Evolutionary conservation across 345 rosid genomes (phyloP).

Genomic region (Eucalyptus microcorys): DNA sequence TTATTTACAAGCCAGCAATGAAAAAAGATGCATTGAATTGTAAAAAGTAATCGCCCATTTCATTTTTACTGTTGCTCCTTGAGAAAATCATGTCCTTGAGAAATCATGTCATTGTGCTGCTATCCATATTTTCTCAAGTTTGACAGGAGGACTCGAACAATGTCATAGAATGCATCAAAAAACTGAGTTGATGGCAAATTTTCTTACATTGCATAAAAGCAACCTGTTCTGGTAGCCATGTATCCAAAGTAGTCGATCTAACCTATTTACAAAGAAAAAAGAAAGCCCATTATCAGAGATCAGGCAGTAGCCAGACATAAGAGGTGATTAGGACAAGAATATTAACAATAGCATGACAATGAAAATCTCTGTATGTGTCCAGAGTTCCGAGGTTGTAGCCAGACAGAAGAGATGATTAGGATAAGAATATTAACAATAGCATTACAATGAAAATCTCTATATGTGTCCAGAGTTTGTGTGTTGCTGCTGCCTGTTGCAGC

Average conservation of each 20-base stretch:
- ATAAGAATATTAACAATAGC: background rate
- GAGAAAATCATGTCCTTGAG: background rate
- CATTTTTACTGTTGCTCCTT: background rate
- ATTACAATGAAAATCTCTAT: background rate
- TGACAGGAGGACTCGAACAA: background rate
- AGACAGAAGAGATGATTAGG: background rate
- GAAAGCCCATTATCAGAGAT: background rate
- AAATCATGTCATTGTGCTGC: background rate
- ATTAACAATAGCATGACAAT: background rate
- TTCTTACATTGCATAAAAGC: slow-evolving; percentile 31
- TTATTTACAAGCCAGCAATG: background rate
- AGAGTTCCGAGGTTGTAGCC: background rate
- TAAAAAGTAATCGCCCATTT: background rate
- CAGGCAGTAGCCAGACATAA: background rate
- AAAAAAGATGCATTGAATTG: background rate
- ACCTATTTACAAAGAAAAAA: slow-evolving; percentile 15
- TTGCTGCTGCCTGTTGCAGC: background rate
- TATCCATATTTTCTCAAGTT: background rate
- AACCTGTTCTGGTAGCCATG: slow-evolving; percentile 54
- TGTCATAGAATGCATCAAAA: background rate
- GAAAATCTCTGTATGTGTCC: background rate
- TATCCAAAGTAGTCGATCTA: slow-evolving; percentile 49
- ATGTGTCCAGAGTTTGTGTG: background rate
- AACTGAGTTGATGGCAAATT: background rate
- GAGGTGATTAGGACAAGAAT: background rate